Evolutionary conservation across 176 grass and related monocot genomes (phyloP), one percentile per base, ranked within the genome.

Genomic region (Eleusine indica): DNA sequence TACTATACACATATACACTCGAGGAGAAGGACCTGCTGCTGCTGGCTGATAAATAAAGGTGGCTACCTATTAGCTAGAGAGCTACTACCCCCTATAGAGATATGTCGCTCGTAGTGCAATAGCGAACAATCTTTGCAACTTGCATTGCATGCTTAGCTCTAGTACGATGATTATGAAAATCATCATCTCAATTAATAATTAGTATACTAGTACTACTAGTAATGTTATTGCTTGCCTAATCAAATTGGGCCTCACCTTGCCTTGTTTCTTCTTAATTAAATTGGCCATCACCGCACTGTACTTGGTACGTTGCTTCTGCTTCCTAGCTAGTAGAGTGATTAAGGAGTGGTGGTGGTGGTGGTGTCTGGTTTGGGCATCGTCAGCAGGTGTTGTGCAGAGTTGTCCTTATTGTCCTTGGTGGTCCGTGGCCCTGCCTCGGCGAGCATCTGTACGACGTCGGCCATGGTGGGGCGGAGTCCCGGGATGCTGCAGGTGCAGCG

Each of bases 391-490:
- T 85, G 41, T 14, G 70, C 69, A 15, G 32, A 30, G 6, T 69
- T 30, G 4, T 69, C 38, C 9, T 80, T 85, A 66, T 82, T 53
- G 75, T 82, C 52, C 75, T 90, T 91, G 54, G 89, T 60, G 0
- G 82, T 60, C 25, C 82, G 84, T 6, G 90, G 93, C 0, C 83
- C 87, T 0, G 78, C 88, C 71, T 96, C 96, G 15, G 86, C 86
- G 46, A 99, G 89, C 82, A 96, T 90, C 88, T 94, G 96, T 3
- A 99, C 87, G 42, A 99, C 96, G 75, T 99, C 96, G 83, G 91
- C 94, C 96, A 99, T 99, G 80, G 93, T 77, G 4, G 93, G 96
- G 32, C 96, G 96, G 2, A 92, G 74, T 0, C 49, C 9, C 0
- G 96, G 91, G 75, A 85, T 84, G 87, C 87, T 95, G 91, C 86